Percentiles rank a stretch among this genome's conserved stretches.
phyloP scores from a whole-genome alignment of 2,329 filamentous ascomycete genomes.

The Colletotrichum noveboracense region DNA sequence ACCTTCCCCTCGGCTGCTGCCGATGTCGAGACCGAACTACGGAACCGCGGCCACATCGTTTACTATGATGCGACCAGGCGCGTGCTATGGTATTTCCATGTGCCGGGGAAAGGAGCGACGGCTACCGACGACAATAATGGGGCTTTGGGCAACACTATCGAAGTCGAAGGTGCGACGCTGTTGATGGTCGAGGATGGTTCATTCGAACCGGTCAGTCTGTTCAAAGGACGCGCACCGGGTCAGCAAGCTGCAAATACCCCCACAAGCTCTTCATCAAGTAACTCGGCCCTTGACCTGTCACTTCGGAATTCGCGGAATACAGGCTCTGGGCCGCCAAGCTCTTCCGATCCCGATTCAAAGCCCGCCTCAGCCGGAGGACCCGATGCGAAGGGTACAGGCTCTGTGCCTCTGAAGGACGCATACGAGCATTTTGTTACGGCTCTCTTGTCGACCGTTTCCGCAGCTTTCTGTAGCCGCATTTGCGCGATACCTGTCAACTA shows the following conservation, averaged over 20 bases:
- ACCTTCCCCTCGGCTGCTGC: conserved; percentile 51
- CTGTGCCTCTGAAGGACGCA: conserved; percentile 46
- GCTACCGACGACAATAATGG: conserved; percentile 10
- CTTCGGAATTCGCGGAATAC: conserved; percentile 30
- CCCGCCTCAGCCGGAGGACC: conserved; percentile 22
- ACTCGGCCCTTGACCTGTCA: conserved; percentile 42
- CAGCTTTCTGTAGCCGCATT: conserved; percentile 52
- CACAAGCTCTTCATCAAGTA: conserved; percentile 49
- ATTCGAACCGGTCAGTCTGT: conserved; percentile 54
- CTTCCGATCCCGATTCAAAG: conserved; percentile 30
- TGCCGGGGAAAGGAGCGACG: conserved; percentile 46
- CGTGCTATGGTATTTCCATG: conserved; percentile 60
- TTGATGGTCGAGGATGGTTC: conserved; percentile 52
- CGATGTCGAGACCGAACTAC: conserved; percentile 56
- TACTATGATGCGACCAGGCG: conserved; percentile 56
- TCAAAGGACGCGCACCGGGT: conserved; percentile 45
- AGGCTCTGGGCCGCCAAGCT: conserved; percentile 27
- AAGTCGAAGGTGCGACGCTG: conserved; percentile 50
- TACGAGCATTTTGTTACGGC: conserved; percentile 62
- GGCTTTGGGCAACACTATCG: conserved; percentile 44
- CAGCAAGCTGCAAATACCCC: conserved; percentile 49
- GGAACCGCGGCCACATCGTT: conserved; percentile 58
- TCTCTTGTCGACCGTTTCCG: conserved; percentile 54
- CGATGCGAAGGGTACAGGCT: conserved; percentile 38
- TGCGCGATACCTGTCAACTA: conserved; percentile 59